Base-by-base conservation (phyloP, 1,284 basidiomycete species). In the Papiliotrema nemorosa region DNA sequence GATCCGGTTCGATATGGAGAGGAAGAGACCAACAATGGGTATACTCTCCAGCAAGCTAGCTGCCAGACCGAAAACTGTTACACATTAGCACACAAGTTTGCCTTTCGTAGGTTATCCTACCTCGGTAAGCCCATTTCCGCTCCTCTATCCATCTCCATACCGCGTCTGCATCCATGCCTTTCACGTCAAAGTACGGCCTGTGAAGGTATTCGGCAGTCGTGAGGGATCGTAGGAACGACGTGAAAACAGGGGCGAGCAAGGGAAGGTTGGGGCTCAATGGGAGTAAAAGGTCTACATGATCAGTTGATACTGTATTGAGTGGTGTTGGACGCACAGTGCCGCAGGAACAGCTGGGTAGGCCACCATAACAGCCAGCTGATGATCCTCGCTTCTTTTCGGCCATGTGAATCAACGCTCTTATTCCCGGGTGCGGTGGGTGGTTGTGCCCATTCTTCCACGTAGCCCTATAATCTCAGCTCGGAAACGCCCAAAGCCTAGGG, bases 401-500 rank as follows among this genome's bases (percentile, higher is more conserved):
- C 47, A 38, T 47, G 33, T 33, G 59, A 57, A 29, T 51, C 62
- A 40, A 59, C 6, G 6, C 26, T 21, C 48, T 5, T 57, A 76
- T n/a, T n/a, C n/a, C n/a, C n/a, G n/a, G 69, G 48, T 4, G 55
- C 43, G 3, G 38, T 39, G 25, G 89, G 88, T 0, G 88, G 88
- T 5, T 77, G 63, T 18, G 84, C 80, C 87, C 86, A 90, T 74
- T 92, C 90, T 64, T 93, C 89, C 2, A 90, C 82, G 59, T 93
- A 93, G 0, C 86, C 83, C 55, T 80, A 55, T 2, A 44, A 14
- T 46, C 13, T 46, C 36, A 45, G 27, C 14, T 6, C 34, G 21
- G 7, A 9, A 18, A 6, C 5, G 24, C 18, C 14, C 10, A 21
- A 24, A 0, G 7, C 13, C 2, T 47, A 3, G 33, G 41, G 7